These are phyloP conservation scores for Suillus americanus DNA, from an alignment of 768 basidiomycete species.

Conservation along the genomic window DNA sequence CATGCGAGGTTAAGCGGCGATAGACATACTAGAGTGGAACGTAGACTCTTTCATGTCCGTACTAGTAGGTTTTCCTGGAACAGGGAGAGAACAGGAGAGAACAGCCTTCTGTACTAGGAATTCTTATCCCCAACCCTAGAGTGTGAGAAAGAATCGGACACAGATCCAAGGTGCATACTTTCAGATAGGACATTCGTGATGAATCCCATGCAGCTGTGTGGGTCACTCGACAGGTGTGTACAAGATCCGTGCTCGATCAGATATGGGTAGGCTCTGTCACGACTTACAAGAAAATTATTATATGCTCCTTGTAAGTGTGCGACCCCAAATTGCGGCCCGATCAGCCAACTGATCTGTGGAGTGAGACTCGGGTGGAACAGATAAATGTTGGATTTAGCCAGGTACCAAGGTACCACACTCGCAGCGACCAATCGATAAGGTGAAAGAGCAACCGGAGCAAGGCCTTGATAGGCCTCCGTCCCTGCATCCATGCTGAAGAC, in stretches of 20 bases:
- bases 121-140: neutral
- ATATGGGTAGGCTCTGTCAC: neutral
- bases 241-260: neutral
- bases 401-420: neutral
- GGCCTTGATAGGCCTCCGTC: neutral
- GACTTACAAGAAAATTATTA: neutral
- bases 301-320: neutral
- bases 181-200: neutral
- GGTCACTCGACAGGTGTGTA: neutral
- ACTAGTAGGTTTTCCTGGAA: neutral
- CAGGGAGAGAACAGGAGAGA: neutral
- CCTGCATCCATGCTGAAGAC: neutral
- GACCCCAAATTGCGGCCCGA: neutral
- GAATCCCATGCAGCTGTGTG: neutral
- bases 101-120: neutral
- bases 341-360: neutral
- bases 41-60: slow-evolving; percentile 1
- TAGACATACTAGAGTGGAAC: neutral
- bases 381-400: neutral
- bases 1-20: neutral
- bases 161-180: neutral
- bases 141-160: neutral
- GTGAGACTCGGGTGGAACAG: neutral
- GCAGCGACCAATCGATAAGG: neutral
- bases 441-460: neutral